A percentile compares a stretch with the other conserved stretches of the same genome.
These are phyloP conservation scores for Trametes versicolor DNA, from an alignment of 1,284 basidiomycete genomes.

Conservation along the genomic window DNA sequence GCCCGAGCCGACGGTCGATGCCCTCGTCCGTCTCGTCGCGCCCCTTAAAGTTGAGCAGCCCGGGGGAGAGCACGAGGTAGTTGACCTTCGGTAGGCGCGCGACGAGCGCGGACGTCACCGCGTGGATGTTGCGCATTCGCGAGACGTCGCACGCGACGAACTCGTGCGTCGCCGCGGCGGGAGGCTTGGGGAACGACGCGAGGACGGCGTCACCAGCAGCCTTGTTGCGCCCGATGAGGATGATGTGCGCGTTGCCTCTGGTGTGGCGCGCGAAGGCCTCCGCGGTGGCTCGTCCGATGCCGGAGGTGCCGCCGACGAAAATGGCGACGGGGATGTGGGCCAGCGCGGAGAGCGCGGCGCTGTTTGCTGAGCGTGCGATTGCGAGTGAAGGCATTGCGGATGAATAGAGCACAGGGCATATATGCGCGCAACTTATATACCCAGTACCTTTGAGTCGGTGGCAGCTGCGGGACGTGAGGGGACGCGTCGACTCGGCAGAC, in stretches of 20 bases:
- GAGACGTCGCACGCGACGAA: slow-evolving; percentile 50
- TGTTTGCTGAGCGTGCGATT: slow-evolving; percentile 28
- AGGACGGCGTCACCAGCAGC: slow-evolving; percentile 49
- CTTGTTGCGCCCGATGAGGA: slow-evolving; percentile 49
- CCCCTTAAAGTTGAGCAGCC: slow-evolving; percentile 44
- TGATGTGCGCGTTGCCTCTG: slow-evolving; percentile 47
- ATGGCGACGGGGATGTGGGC: slow-evolving; percentile 45
- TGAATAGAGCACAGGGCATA: not conserved
- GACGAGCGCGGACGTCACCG: slow-evolving; percentile 40
- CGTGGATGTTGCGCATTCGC: slow-evolving; percentile 46
- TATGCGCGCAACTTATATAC: not conserved
- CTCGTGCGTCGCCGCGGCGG: slow-evolving; percentile 42
- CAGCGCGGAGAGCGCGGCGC: slow-evolving; percentile 22
- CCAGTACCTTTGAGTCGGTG: too few species aligned
- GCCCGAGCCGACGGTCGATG: slow-evolving; percentile 41
- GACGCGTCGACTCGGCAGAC: not conserved
- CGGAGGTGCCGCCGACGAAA: slow-evolving; percentile 50
- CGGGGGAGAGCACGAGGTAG: slow-evolving; percentile 47
- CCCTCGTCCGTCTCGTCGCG: slow-evolving; percentile 45
- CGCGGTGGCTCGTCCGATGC: slow-evolving; percentile 48
- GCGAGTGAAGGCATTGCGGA: slow-evolving; percentile 32
- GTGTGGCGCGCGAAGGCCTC: slow-evolving; percentile 45
- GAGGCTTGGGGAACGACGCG: slow-evolving; percentile 42
- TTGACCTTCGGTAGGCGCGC: slow-evolving; percentile 45
- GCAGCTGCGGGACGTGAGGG: too few species aligned